Evolutionary conservation across 257 asterid species (phyloP).

Genomic region (Nicotiana tabacum): DNA sequence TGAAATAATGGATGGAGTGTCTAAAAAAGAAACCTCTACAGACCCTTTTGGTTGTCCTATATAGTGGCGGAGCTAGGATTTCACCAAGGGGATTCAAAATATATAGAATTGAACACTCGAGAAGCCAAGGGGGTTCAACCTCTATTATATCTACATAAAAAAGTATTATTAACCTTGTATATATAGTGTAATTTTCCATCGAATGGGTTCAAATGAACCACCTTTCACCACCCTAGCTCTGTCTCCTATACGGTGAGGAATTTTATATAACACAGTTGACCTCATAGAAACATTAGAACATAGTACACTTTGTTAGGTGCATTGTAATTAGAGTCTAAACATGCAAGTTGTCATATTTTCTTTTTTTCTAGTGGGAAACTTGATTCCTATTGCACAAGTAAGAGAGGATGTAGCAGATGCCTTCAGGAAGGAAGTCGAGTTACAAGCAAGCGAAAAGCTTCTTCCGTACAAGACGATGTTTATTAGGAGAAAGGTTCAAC

Average conservation of each 20-base stretch:
- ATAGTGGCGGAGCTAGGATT: too few species aligned
- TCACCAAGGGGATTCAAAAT: too few species aligned
- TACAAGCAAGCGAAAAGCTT: constrained; percentile 63
- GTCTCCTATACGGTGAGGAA: neutral
- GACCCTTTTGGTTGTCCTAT: neutral
- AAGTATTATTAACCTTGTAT: too few species aligned
- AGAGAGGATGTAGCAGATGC: constrained; percentile 74
- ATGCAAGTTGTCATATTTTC: neutral
- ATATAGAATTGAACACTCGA: too few species aligned
- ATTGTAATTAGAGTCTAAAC: neutral
- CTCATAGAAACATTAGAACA: neutral
- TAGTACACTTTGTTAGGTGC: neutral
- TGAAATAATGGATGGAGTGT: neutral
- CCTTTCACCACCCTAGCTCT: too few species aligned
- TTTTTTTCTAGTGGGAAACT: constrained; percentile 66
- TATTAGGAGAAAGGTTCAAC: constrained; percentile 43
- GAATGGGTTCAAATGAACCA: too few species aligned
- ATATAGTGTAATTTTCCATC: too few species aligned
- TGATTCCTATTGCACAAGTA: constrained; percentile 62
- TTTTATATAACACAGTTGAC: neutral
- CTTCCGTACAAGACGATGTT: constrained; percentile 68
- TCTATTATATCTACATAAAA: too few species aligned
- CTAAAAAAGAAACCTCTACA: neutral
- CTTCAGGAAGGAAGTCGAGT: constrained; percentile 59
- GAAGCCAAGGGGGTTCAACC: too few species aligned